Base-by-base conservation (phyloP, 2,329 filamentous ascomycete genomes). In the Gremmenia infestans region DNA sequence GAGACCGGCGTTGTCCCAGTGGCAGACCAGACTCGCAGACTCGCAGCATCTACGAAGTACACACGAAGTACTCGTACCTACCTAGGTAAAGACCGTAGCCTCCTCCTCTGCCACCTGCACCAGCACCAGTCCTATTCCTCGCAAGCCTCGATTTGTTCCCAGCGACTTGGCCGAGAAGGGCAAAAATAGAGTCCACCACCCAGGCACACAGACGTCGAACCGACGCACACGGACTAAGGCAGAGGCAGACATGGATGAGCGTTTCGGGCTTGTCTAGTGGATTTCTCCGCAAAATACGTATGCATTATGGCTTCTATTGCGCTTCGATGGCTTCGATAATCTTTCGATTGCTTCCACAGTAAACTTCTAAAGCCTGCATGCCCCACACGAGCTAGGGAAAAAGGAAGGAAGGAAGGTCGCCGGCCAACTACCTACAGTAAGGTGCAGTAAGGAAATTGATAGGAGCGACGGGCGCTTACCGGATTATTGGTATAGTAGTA, bases 361-460 rank as follows among this genome's bases (percentile, higher is more conserved):
- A 22, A 22, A 22, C 22, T 22, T 63, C 61, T 42, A 63, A 28
- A 39, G 55, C 59, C 58, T 63, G 57, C 50, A 61, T 53, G 53
- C 25, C 47, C 51, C 56, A 55, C 42, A 19, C 15, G 37, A 22
- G 15, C 28, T 32, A 49, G n/a, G 22, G 9, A 43, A 52, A 48
- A 39, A 22, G 48, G 25, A 53, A 50, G 49, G 36, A 39, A 22
- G 48, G 25, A 50, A 48, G 49, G 36, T 32, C 36, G 43, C 25
- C 25, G 23, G 25, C 9, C 32, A 15, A 22, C 19, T 19, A 19
- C 17, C 9, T 14, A 22, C 14, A 22, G 43, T 23, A 14, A 48
- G 15, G 51, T n/a, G 19, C 23, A 28, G 11, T 17, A 28, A 17
- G 1, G 17, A 35, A 46, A 14, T 9, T 28, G 39, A 25, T 28